Base-by-base conservation (phyloP, 1,284 basidiomycete species). In the Heterobasidion annosum region DNA sequence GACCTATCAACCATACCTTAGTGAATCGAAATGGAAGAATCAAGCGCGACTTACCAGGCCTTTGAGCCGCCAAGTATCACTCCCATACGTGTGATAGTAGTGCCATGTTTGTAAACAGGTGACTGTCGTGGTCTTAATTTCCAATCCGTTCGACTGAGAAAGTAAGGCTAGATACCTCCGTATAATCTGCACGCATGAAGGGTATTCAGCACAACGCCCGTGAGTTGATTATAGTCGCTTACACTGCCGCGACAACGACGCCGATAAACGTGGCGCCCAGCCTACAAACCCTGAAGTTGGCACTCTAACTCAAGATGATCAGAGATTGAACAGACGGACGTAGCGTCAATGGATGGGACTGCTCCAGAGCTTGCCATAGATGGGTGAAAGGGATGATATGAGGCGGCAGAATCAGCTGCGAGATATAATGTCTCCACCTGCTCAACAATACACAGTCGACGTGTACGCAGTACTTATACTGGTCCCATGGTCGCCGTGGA, bases 1-100 rank as follows among this genome's bases (percentile, higher is more conserved):
- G 48, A 82, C 77, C 79, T 82, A 56, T 45, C 51, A 48, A 49
- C 2, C 33, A 19, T 25, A n/a, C 7, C 8, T 50, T 44, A 16
- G 35, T 4, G 12, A 5, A 25, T 25, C 25, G 25, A 25, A 25
- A 25, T 25, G 16, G 16, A 33, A 12, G 19, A 37, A 43, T 8
- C 18, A 7, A 18, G 16, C 9, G 18, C 15, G 4, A 42, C 50
- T 51, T n/a, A 51, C 50, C 42, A 51, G 13, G 19, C n/a, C 18
- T 25, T 43, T 40, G 35, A 44, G 40, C 7, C n/a, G 18, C 13
- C 34, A 43, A 16, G 18, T 12, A 25, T 51, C 50, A 15, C 12
- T 16, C 3, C n/a, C 12, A 19, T 51, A 51, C 18, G 34, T 37
- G n/a, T 35, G 50, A 19, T 25, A 51, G n/a, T 51, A 51, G 43